phyloP scores from a whole-genome alignment of 176 grass and related monocot species.

The Oryza punctata region DNA sequence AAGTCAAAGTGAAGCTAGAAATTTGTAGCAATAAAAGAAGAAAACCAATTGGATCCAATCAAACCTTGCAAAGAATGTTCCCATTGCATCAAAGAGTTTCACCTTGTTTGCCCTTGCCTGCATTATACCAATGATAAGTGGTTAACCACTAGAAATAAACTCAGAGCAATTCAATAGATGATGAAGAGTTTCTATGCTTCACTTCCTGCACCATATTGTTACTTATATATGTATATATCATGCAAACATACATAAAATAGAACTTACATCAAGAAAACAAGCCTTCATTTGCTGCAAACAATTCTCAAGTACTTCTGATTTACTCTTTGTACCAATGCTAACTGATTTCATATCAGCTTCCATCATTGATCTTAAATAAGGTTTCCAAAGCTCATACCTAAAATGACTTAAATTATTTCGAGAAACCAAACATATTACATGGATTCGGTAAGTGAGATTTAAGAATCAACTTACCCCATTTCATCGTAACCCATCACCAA shows the following conservation, averaged over 20 bases:
- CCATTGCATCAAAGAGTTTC: conserved; percentile 94
- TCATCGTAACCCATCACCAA: conserved; percentile 99
- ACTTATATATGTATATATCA: not conserved
- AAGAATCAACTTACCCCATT: conserved; percentile 80
- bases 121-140: conserved; percentile 27
- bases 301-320: conserved; percentile 75
- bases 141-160: conserved; percentile 14
- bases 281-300: conserved; percentile 98
- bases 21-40: conserved; percentile 22
- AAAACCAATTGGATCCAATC: conserved; percentile 23
- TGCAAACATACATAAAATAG: not conserved
- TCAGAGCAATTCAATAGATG: conserved; percentile 21
- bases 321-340: conserved; percentile 89
- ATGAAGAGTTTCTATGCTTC: not conserved
- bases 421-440: conserved; percentile 5
- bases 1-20: conserved; percentile 27
- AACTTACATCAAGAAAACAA: conserved; percentile 97
- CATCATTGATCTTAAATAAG: conserved; percentile 96
- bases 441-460: conserved; percentile 14
- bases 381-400: conserved; percentile 99
- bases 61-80: conserved; percentile 85
- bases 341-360: conserved; percentile 98
- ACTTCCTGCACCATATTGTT: not conserved
- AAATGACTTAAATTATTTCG: conserved; percentile 18
- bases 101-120: conserved; percentile 80